A percentile compares a stretch with the other conserved stretches of the same genome.
Evolutionary conservation across 1,284 basidiomycete genomes (phyloP).

Genomic region (Pseudozyma thailandica): DNA sequence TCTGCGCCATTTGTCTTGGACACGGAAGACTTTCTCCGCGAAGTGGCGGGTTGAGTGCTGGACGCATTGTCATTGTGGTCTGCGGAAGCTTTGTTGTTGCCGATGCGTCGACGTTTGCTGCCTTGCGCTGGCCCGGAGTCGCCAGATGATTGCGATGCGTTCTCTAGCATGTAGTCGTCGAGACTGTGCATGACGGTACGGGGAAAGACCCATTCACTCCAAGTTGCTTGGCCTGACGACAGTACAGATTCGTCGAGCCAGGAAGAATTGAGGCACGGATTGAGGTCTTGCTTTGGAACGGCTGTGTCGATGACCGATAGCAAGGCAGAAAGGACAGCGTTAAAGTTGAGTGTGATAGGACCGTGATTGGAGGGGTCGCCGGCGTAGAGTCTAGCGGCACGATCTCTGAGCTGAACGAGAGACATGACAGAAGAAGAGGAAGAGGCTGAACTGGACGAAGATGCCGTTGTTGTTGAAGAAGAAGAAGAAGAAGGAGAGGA

Average conservation of each 20-base stretch:
- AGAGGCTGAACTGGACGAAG: no score
- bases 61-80: background rate
- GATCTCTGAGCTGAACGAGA: constrained; percentile 42
- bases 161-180: constrained; percentile 23
- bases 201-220: constrained; percentile 44
- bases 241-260: constrained; percentile 37
- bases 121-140: constrained; percentile 1
- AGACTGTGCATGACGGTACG: constrained; percentile 28
- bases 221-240: constrained; percentile 26
- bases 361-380: constrained; percentile 15
- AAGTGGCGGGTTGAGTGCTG: constrained; percentile 2
- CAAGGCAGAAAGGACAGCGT: constrained; percentile 35
- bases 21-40: constrained; percentile 13
- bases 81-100: background rate
- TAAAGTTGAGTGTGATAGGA: constrained; percentile 27
- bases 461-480: background rate
- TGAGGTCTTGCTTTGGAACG: constrained; percentile 2
- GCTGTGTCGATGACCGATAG: constrained; percentile 40
- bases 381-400: constrained; percentile 25
- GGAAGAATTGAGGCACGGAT: constrained; percentile 18
- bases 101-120: constrained; percentile 29
- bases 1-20: constrained; percentile 12
- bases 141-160: background rate
- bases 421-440: no score
- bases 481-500: constrained; percentile 12